Percentiles rank a stretch among this genome's conserved stretches.
These are phyloP conservation scores for Westerdykella aurantiaca DNA, from an alignment of 2,329 filamentous ascomycete species.

Conservation along the genomic window DNA sequence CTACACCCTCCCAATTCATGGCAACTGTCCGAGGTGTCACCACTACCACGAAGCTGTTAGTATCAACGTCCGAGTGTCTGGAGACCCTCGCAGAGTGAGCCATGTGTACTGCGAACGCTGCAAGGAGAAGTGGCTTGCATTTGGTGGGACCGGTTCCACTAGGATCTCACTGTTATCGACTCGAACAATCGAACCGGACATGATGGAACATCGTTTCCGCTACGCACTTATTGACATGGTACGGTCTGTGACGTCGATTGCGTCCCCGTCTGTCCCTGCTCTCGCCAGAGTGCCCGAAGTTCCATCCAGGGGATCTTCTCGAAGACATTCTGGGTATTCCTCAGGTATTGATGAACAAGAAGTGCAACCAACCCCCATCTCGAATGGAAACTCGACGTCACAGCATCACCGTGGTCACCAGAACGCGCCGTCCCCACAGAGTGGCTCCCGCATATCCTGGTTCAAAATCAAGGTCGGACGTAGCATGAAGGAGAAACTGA, in stretches of 20 bases:
- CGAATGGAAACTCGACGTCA: not conserved
- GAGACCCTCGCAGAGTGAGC: conserved; percentile 9
- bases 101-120: conserved; percentile 22
- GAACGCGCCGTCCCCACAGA: not conserved
- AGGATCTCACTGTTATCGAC: conserved; percentile 21
- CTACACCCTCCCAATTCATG: conserved; percentile 19
- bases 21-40: conserved; percentile 25
- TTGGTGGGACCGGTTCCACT: conserved; percentile 20
- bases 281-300: conserved; percentile 14
- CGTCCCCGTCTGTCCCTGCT: conserved; percentile 10
- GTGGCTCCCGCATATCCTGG: not conserved
- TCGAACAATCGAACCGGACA: conserved; percentile 14
- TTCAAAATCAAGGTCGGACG: not conserved
- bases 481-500: not conserved
- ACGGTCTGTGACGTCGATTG: conserved; percentile 13
- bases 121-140: conserved; percentile 18
- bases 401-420: not conserved
- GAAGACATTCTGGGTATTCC: conserved; percentile 5
- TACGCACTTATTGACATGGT: conserved; percentile 17
- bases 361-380: not conserved
- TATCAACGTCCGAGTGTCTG: conserved; percentile 14
- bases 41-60: conserved; percentile 21
- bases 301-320: conserved; percentile 8
- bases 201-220: conserved; percentile 12
- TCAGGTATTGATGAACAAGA: not conserved